Percentiles rank a stretch among this genome's conserved stretches.
phyloP scores from a whole-genome alignment of 1,284 basidiomycete species.

The Cystobasidium pallidum region DNA sequence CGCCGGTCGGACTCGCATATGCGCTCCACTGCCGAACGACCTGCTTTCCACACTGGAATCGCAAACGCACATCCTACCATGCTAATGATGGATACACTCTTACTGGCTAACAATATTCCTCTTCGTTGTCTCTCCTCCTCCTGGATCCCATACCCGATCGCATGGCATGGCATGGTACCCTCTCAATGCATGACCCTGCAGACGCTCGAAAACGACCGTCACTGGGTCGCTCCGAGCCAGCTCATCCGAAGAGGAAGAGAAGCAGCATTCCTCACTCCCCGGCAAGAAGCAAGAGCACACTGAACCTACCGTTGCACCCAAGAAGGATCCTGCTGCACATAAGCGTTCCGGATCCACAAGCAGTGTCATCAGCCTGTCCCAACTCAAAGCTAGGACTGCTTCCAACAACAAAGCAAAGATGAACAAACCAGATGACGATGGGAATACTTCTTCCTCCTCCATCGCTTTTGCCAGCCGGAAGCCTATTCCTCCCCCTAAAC shows the following conservation, averaged over 20 bases:
- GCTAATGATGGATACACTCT: too few species aligned
- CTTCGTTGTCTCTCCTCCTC: too few species aligned
- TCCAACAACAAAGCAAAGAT: constrained; percentile 5
- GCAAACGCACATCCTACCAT: too few species aligned
- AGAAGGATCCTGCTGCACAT: background rate
- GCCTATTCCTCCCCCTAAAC: constrained; percentile 2
- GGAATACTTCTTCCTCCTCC: background rate
- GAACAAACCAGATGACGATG: background rate
- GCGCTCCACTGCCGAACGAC: background rate
- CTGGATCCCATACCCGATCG: background rate
- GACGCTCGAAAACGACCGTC: background rate
- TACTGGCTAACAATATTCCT: too few species aligned
- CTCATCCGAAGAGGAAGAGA: background rate
- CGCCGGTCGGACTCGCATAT: background rate
- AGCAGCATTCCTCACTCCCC: background rate
- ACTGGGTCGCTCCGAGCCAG: background rate
- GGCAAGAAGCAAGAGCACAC: background rate
- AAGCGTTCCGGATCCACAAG: constrained; percentile 15
- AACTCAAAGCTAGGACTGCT: constrained; percentile 4
- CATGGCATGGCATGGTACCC: background rate
- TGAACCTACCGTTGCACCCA: background rate
- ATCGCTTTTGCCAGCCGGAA: background rate
- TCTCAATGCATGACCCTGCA: too few species aligned
- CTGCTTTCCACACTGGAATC: background rate
- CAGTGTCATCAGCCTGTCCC: background rate